These are phyloP conservation scores for Mortierella polycephala DNA, from an alignment of 371 early-diverging fungal genomes.

Conservation along the genomic window DNA sequence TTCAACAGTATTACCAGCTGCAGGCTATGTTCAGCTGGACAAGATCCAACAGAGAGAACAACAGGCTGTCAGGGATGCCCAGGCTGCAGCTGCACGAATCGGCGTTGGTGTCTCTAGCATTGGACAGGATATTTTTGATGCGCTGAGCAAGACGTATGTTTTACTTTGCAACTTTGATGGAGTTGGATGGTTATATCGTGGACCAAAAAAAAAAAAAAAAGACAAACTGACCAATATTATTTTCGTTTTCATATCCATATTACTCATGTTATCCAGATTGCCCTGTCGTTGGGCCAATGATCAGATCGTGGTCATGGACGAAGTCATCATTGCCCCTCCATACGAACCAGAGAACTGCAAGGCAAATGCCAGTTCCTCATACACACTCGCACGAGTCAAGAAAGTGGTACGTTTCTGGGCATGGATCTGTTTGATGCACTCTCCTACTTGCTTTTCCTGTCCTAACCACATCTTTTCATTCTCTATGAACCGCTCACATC, in stretches of 20 bases:
- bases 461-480: not conserved
- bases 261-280: constrained; percentile 56
- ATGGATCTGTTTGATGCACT: not conserved
- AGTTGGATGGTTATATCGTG: not conserved
- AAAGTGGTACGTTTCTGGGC: constrained; percentile 70
- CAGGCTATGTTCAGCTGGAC: constrained; percentile 64
- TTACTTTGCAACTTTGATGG: not conserved
- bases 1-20: constrained; percentile 48
- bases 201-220: not conserved
- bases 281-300: constrained; percentile 87
- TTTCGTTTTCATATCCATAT: constrained; percentile 1
- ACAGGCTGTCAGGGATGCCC: constrained; percentile 65
- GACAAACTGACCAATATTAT: not conserved
- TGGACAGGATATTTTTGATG: constrained; percentile 86
- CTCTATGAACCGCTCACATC: not conserved
- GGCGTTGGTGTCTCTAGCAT: constrained; percentile 84
- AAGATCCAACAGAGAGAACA: constrained; percentile 71
- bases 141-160: constrained; percentile 81
- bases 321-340: constrained; percentile 81
- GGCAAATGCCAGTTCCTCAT: constrained; percentile 67
- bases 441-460: no score
- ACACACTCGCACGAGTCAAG: constrained; percentile 75
- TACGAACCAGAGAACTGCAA: constrained; percentile 79
- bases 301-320: constrained; percentile 84
- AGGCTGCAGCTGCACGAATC: constrained; percentile 71